Evolutionary conservation across 768 basidiomycete species (phyloP), one percentile per base, ranked within the genome.

Genomic region (Thelephora ganbajun): DNA sequence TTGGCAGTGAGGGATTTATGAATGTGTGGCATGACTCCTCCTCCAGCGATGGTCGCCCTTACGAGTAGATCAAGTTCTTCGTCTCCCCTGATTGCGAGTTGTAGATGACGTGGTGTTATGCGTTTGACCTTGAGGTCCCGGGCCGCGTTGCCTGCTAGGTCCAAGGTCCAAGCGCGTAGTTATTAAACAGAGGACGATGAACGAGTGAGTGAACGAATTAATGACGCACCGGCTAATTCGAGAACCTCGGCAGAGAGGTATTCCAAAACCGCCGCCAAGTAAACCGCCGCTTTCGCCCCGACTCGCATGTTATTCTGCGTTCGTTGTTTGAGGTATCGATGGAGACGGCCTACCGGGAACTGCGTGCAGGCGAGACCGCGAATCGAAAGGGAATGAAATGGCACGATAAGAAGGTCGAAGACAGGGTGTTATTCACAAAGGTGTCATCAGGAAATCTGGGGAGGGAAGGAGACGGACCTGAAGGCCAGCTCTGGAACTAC

Each of bases 321-420:
- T 54, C 85, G 77, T 59, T 83, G 83, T 63, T 96, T 92, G 54
- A 96, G 68, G 67, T 88, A 94, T 69, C 93, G 79, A 62, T 98
- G 93, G 48, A 96, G 92, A 88, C 92, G 92, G 45, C 92, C 91
- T 41, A 96, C 93, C 34, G 92, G 91, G 64, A 96, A 96, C 90
- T 92, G 46, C 4, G 18, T 11, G 33, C 6, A 14, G 22, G 20
- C 13, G 7, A 19, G 20, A 13, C 37, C 13, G 35, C 30, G n/a
- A 36, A 35, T 35, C 23, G 22, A 12, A 23, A n/a, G 26, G 26
- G 18, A 18, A 23, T 11, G 13, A n/a, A 43, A 33, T 9, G 16
- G 35, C 14, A 16, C 20, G 36, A 11, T 22, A 33, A 20, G 30
- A 26, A 2, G 7, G 33, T 16, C n/a, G 33, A 19, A n/a, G 44